Evolutionary conservation across 2,329 filamentous ascomycete species (phyloP), one percentile per base, ranked within the genome.

Genomic region (Neonectria neomacrospora): DNA sequence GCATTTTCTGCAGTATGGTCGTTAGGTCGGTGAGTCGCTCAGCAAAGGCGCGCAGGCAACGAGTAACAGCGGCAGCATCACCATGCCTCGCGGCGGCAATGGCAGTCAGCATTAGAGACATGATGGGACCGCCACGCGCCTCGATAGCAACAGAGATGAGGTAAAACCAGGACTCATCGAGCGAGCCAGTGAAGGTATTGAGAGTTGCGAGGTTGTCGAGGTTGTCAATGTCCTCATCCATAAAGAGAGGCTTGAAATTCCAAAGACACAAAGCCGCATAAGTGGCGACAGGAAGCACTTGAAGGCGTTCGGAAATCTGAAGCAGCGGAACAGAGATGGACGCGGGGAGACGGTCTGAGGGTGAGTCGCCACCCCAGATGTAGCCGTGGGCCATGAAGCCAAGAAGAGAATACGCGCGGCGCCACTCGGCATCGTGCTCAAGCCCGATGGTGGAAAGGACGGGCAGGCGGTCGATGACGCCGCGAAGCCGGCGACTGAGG

Each of bases 141-240:
- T 99, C 96, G 67, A 99, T 97, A 66, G 95, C 96, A 3, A 97
- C 92, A 0, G 94, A 97, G 55, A 98, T 89, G 12, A 99, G 85
- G 77, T 98, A 99, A 77, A 99, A 99, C 96, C 96, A 99, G 66
- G 96, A 97, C 80, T 99, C 96, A 76, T 99, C 96, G 58, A 97
- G 83, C 8, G 94, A 94, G 54, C 96, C 96, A 16, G 96, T 98
- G 75, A 97, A 96, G 16, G 96, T 97, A 73, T 90, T 88, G 64
- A 98, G 84, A 2, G 93, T 96, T 42, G 93, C 90, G 59, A 99
- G 85, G 73, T 99, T 98, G 74, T 96, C 90, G 48, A 98, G 85
- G 67, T 89, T 88, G 74, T 96, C 93, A 61, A 96, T 88, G 37
- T 87, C 86, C 77, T 97, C 94, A 66, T 93, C 88, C 63, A 89